phyloP scores from a whole-genome alignment of 139 green algal species.

The Chlorella sp. region DNA sequence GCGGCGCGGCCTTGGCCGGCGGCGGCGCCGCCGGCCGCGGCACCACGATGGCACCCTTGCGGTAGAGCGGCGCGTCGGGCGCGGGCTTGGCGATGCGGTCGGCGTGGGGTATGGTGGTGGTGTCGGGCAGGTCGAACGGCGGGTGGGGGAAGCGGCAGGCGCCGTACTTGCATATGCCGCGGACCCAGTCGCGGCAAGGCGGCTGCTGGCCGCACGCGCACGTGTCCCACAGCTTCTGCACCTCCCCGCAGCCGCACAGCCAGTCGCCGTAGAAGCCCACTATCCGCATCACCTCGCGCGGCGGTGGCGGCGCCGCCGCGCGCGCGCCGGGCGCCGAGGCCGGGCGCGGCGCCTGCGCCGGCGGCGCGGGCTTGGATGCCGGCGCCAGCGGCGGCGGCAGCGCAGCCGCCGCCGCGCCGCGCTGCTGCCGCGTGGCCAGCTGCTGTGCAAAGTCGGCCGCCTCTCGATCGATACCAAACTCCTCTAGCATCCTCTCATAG shows the following conservation, averaged over 20 bases:
- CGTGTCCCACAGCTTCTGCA: constrained; percentile 12
- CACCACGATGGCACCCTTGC: constrained; percentile 1
- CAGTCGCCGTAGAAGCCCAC: constrained; percentile 17
- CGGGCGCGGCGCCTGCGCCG: background rate
- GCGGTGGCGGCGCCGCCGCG: background rate
- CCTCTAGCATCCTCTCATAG: constrained; percentile 12
- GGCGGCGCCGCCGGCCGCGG: background rate
- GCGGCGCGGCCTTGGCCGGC: constrained; percentile 2
- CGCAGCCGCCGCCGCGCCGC: background rate
- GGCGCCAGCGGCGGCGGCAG: background rate
- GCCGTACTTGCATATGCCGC: constrained; percentile 20
- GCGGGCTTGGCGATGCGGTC: constrained; percentile 17
- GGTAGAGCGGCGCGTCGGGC: constrained; percentile 8
- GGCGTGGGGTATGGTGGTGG: constrained; percentile 2
- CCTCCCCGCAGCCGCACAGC: constrained; percentile 10
- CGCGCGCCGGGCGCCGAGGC: background rate
- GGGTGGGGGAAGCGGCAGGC: constrained; percentile 20
- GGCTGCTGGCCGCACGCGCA: constrained; percentile 9
- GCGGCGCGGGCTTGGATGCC: background rate
- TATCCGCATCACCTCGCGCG: constrained; percentile 10
- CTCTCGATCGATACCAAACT: constrained; percentile 10
- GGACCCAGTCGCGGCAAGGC: constrained; percentile 23
- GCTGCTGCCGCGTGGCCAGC: background rate
- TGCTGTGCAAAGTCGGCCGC: constrained; percentile 14
- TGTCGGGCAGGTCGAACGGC: constrained; percentile 22